phyloP scores from a whole-genome alignment of 1,284 basidiomycete genomes.

The Blastosporella zonata region DNA sequence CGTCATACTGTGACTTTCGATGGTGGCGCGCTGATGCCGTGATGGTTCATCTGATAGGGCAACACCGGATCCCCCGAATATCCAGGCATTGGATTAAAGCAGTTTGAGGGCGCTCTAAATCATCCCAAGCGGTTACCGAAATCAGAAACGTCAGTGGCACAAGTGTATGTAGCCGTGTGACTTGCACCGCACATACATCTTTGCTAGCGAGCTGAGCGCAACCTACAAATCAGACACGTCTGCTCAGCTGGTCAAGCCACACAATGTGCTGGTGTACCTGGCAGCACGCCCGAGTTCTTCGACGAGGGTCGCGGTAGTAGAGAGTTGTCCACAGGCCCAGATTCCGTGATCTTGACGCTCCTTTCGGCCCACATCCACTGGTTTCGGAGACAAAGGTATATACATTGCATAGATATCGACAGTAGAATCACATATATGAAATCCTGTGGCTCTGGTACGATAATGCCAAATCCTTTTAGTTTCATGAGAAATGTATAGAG shows the following conservation, averaged over 20 bases:
- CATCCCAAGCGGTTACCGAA: not conserved
- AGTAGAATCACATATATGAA: not conserved
- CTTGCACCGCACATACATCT: not conserved
- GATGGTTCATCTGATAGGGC: slow-evolving; percentile 6
- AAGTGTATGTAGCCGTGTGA: not conserved
- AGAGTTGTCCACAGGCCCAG: slow-evolving; percentile 4
- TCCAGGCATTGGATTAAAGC: slow-evolving; percentile 5
- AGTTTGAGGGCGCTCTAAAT: slow-evolving; percentile 1
- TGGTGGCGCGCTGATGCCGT: slow-evolving; percentile 11
- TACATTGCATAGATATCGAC: not conserved
- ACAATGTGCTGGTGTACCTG: not conserved
- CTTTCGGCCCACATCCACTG: not conserved
- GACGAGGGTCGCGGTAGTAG: not conserved
- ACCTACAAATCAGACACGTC: not conserved
- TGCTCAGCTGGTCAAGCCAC: not conserved
- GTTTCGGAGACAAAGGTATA: slow-evolving; percentile 4
- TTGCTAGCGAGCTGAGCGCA: not conserved
- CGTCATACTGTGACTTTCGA: not conserved
- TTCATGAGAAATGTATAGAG: not conserved
- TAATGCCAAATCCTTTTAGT: not conserved
- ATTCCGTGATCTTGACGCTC: not conserved
- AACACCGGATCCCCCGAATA: slow-evolving; percentile 4
- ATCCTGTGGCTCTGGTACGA: not conserved
- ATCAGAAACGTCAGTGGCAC: not conserved
- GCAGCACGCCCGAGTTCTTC: not conserved